Evolutionary conservation across 495 filamentous ascomycete genomes (phyloP).

Genomic region (Margaritispora aquatica): DNA sequence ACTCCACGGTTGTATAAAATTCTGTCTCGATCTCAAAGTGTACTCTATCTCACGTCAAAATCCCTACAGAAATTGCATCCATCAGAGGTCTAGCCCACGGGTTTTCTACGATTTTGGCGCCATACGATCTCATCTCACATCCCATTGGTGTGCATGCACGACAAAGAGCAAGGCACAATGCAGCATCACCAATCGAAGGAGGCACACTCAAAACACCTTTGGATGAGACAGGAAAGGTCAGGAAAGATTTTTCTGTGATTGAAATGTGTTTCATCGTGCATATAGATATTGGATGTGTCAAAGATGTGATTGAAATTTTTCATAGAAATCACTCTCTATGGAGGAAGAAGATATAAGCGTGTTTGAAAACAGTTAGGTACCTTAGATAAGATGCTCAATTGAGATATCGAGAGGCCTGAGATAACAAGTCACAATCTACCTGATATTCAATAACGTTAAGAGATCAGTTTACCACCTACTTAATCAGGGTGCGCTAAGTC

Average conservation of each 20-base stretch:
- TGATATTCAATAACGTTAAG: too few relatives aligned
- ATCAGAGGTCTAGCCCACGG: background rate
- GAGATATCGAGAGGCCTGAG: too few relatives aligned
- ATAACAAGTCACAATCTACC: too few relatives aligned
- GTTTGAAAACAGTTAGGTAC: too few relatives aligned
- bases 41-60: too few relatives aligned
- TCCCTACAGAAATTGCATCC: background rate
- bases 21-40: too few relatives aligned
- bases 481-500: too few relatives aligned
- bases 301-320: background rate
- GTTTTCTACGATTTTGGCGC: background rate
- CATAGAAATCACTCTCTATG: background rate
- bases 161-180: background rate
- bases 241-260: background rate
- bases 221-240: background rate
- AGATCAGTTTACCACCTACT: too few relatives aligned
- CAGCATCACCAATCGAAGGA: background rate
- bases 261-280: background rate
- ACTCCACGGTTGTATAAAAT: too few relatives aligned
- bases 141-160: background rate
- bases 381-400: too few relatives aligned
- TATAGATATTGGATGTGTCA: background rate
- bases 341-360: background rate
- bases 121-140: too few relatives aligned
- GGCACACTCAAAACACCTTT: background rate